Conservation (phyloP, 2,329 filamentous ascomycete species). For the Albophoma yamanashiensis region DNA sequence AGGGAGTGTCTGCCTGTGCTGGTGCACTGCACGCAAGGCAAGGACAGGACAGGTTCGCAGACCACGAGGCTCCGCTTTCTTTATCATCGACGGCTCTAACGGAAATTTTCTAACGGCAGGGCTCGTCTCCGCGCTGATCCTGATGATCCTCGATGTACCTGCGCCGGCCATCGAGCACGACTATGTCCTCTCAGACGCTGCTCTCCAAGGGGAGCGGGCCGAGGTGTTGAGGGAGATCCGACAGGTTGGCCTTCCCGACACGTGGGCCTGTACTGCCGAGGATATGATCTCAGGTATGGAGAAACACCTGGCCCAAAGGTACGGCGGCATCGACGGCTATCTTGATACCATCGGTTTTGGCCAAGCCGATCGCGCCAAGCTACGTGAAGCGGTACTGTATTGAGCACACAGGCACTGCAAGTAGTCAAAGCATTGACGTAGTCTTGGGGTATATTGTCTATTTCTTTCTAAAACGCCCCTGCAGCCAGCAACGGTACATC, state of each 20-base stretch:
- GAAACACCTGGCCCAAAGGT: conserved; percentile 45
- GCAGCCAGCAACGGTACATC: conserved; percentile 98
- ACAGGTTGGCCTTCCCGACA: conserved; percentile 60
- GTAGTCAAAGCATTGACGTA: not conserved
- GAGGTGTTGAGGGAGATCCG: conserved; percentile 57
- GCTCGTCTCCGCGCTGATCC: conserved; percentile 54
- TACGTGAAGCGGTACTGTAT: conserved; percentile 32
- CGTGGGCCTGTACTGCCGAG: conserved; percentile 56
- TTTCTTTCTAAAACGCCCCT: conserved; percentile 69
- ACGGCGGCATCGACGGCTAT: conserved; percentile 59
- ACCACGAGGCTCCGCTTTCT: not conserved
- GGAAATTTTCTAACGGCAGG: conserved; percentile 38
- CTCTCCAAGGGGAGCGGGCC: conserved; percentile 49
- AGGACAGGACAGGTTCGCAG: conserved; percentile 49
- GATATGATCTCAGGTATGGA: conserved; percentile 52
- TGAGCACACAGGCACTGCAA: conserved; percentile 12
- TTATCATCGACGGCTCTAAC: not conserved
- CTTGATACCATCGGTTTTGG: conserved; percentile 51
- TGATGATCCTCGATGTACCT: conserved; percentile 53
- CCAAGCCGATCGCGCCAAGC: conserved; percentile 24
- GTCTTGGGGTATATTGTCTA: conserved; percentile 19
- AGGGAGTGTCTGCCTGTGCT: conserved; percentile 48
- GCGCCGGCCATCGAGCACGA: conserved; percentile 55
- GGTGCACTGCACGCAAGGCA: conserved; percentile 82
- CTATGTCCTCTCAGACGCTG: conserved; percentile 55